Conservation (phyloP, 495 filamentous ascomycete species). For the Bryoglossum gracile region DNA sequence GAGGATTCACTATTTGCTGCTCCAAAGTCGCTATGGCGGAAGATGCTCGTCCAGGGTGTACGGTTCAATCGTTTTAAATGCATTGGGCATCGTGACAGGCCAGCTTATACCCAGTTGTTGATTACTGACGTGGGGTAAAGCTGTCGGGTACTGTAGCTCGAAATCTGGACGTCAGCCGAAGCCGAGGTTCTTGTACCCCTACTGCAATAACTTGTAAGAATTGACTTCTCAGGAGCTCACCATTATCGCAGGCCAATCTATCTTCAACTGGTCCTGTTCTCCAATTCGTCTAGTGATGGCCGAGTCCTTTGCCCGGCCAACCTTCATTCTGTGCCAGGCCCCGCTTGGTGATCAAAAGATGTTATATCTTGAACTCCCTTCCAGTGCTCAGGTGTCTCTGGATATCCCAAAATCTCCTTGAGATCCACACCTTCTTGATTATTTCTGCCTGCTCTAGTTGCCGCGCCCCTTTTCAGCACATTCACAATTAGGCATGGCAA, state of each 20-base stretch:
- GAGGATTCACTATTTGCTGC: neutral
- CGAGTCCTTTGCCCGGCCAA: no score
- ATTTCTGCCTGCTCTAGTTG: no score
- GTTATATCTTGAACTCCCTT: no score
- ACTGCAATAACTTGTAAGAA: no score
- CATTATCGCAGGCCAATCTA: neutral
- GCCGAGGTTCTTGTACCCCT: neutral
- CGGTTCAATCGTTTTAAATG: conserved; percentile 5
- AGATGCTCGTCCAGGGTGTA: neutral
- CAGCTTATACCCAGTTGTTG: neutral
- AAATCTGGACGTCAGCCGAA: neutral
- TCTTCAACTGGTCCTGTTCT: neutral
- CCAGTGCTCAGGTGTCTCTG: no score
- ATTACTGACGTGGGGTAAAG: neutral
- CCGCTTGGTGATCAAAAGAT: no score
- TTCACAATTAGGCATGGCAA: no score
- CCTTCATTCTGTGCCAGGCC: no score
- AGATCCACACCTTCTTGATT: no score
- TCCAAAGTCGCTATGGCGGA: neutral
- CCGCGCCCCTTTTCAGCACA: no score
- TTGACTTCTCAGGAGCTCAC: neutral
- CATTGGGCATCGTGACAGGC: conserved; percentile 12
- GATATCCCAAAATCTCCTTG: no score
- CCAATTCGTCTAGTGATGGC: no score
- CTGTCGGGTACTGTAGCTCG: neutral